Conservation (phyloP, 306 rosid genomes). For the Vigna angularis region DNA sequence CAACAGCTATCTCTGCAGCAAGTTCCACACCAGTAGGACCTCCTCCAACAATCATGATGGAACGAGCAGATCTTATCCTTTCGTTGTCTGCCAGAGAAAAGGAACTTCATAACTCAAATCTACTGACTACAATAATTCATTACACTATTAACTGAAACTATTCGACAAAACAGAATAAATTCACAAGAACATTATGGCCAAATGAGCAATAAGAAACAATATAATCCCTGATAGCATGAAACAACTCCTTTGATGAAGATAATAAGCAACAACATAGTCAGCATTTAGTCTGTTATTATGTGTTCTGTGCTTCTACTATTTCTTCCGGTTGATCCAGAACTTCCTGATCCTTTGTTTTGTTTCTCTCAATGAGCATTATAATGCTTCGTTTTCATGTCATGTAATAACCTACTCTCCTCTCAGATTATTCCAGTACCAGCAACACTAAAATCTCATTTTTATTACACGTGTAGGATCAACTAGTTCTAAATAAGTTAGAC, state of each 20-base stretch:
- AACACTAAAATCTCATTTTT: background rate
- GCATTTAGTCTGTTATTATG: constrained; percentile 17
- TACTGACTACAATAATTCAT: constrained; percentile 21
- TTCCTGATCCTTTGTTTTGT: background rate
- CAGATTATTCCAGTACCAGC: constrained; percentile 1
- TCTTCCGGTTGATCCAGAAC: constrained; percentile 16
- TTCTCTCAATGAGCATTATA: background rate
- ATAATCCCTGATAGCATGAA: constrained; percentile 28
- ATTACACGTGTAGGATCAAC: background rate
- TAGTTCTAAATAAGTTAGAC: background rate
- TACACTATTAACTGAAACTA: constrained; percentile 7
- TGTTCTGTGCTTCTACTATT: background rate
- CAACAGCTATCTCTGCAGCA: constrained; percentile 79
- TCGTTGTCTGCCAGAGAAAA: constrained; percentile 57
- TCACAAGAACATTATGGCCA: constrained; percentile 19
- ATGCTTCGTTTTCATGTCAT: constrained; percentile 21
- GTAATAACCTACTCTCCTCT: constrained; percentile 17
- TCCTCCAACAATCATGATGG: constrained; percentile 86
- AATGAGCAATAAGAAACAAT: constrained; percentile 14
- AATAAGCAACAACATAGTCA: background rate
- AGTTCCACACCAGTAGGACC: constrained; percentile 94
- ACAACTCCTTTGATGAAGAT: background rate
- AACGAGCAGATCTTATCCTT: constrained; percentile 66
- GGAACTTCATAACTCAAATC: constrained; percentile 33
- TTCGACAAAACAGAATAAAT: background rate